Evolutionary conservation across 1,284 basidiomycete species (phyloP), one percentile per base, ranked within the genome.

Genomic region (Tylopilus sp.): DNA sequence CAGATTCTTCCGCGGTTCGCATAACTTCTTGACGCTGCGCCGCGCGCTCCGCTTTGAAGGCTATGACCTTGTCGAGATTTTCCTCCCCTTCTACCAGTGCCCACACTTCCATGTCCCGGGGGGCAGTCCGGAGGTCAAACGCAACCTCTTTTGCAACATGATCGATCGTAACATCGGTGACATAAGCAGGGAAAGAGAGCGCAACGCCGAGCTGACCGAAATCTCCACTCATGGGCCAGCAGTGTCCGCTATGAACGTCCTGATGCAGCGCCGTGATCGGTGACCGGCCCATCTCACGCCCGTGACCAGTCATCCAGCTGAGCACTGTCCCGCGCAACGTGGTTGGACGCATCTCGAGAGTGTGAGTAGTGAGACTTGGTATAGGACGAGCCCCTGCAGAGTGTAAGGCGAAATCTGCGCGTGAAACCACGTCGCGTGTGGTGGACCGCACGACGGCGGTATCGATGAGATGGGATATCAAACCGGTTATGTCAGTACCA

Each of bases 221-320:
- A 6, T 74, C 61, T 0, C 94, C 94, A 3, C 71, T 72, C 70
- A 98, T 92, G 2, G 96, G 89, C 95, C 95, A 99, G 70, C 95
- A 99, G 54, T 86, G 81, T 2, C 96, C 95, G 21, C 83, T 82
- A 46, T 86, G 78, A 21, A 75, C 76, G 54, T 93, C 89, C 49
- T 90, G 88, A 62, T 94, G 86, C 16, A 98, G 73, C 1, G 91
- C 92, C 0, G 82, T 88, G 38, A 92, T 82, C 0, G 96, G 92
- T 1, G 89, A 81, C 10, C 84, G 81, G 15, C 91, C 94, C 41
- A 84, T 74, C 5, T 83, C 79, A 48, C 75, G 75, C 3, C 83
- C 82, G 33, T 73, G 71, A 12, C 83, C 82, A 12, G 81, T 82
- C 56, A 87, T 55, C 51, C 78, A 68, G 9, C 82, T 74, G 16